Base-by-base conservation (phyloP, 2,329 filamentous ascomycete genomes). In the Claviceps purpurea region DNA sequence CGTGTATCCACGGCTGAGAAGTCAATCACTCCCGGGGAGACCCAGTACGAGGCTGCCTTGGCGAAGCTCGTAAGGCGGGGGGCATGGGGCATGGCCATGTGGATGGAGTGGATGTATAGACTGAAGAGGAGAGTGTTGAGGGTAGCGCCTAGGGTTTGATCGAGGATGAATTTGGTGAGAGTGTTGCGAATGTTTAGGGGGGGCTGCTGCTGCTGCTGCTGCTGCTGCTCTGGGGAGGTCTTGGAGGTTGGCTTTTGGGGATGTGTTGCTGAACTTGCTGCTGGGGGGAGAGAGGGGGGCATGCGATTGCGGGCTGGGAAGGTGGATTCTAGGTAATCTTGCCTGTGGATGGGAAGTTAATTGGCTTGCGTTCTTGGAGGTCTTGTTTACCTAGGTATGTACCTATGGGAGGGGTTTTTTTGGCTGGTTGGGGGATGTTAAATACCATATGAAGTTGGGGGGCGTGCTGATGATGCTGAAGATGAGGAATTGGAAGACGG, bases 401-500 rank as follows among this genome's bases (percentile, higher is more conserved):
- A 18, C 18, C 18, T n/a, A n/a, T n/a, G n/a, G n/a, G n/a, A n/a
- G n/a, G n/a, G n/a, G n/a, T n/a, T n/a, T n/a, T n/a, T n/a, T n/a
- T n/a, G n/a, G n/a, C n/a, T n/a, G n/a, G n/a, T n/a, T n/a, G n/a
- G n/a, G n/a, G n/a, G n/a, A n/a, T n/a, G n/a, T n/a, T n/a, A n/a
- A n/a, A n/a, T n/a, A n/a, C n/a, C n/a, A n/a, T n/a, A n/a, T n/a
- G n/a, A n/a, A n/a, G n/a, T n/a, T n/a, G n/a, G n/a, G n/a, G n/a
- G n/a, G n/a, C n/a, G n/a, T n/a, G n/a, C n/a, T n/a, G n/a, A 18
- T 63, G 38, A 87, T 63, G 57, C 83, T 79, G 71, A 84, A 95
- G 50, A 88, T 62, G 50, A 87, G 70, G 67, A 94, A 95, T 64
- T 89, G 86, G 58, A 89, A 70, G 44, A 95, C 74, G 4, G 85